Evolutionary conservation across 345 rosid species (phyloP).

Genomic region (Microthlaspi erraticum): DNA sequence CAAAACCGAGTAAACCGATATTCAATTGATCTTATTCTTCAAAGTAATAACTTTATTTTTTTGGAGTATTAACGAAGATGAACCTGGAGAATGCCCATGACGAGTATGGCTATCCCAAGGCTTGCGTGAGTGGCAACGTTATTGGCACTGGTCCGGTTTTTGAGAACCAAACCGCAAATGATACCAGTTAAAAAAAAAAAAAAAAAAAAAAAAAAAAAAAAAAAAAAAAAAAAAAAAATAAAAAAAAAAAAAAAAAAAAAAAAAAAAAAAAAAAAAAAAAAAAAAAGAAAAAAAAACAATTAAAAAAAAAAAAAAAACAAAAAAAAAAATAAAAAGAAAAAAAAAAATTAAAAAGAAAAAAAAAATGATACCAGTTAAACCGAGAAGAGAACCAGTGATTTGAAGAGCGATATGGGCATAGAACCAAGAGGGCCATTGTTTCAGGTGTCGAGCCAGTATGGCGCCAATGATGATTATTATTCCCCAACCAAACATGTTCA

Average conservation of each 20-base stretch:
- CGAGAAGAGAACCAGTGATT: conserved; percentile 55
- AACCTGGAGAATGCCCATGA: conserved; percentile 84
- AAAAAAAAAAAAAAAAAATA: no score
- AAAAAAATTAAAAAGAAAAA: no score
- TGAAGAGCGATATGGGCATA: conserved; percentile 63
- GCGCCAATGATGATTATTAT: conserved; percentile 68
- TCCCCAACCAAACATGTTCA: conserved; percentile 86
- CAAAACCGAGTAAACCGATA: background rate
- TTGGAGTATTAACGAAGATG: background rate
- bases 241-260: no score
- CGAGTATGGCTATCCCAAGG: conserved; percentile 73
- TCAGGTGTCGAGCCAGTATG: conserved; percentile 61
- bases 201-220: no score
- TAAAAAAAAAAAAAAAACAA: no score
- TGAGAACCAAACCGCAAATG: conserved; percentile 60
- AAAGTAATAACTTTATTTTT: background rate
- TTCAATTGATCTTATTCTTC: background rate
- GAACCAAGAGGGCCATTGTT: conserved; percentile 73
- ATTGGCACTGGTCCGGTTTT: conserved; percentile 46
- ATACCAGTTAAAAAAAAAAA: conserved; percentile 61
- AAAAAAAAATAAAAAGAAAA: no score
- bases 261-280: no score
- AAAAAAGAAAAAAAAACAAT: no score
- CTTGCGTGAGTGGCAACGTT: conserved; percentile 65
- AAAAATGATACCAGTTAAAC: conserved; percentile 61